Percentiles rank a stretch among this genome's conserved stretches.
Evolutionary conservation across 1,284 basidiomycete species (phyloP).

Genomic region (Rhodotorula mucilaginosa): DNA sequence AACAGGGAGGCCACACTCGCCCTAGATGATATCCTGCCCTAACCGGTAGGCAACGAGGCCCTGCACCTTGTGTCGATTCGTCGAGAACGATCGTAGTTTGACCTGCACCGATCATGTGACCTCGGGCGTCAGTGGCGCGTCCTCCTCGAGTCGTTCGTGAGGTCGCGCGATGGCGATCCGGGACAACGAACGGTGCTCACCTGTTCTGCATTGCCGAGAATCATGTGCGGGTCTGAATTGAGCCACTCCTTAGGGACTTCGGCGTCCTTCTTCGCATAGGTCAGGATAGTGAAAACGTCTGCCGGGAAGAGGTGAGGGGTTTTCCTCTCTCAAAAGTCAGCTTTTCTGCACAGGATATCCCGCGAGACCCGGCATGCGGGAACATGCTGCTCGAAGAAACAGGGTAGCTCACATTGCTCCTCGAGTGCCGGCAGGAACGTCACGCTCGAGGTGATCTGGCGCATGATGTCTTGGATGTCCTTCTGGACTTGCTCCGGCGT

Average conservation of each 20-base stretch:
- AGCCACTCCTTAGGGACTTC: constrained; percentile 90
- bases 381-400: neutral
- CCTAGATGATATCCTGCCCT: constrained; percentile 44
- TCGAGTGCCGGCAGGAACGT: constrained; percentile 94
- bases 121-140: no score
- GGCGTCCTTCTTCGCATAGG: constrained; percentile 78
- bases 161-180: constrained; percentile 2
- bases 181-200: constrained; percentile 56
- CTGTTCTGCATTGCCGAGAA: constrained; percentile 94
- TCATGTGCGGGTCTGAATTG: constrained; percentile 90
- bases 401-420: constrained; percentile 72
- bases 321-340: neutral
- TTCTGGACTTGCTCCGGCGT: constrained; percentile 89
- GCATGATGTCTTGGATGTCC: constrained; percentile 95
- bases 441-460: constrained; percentile 95
- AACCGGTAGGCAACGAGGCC: constrained; percentile 51
- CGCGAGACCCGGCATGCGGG: neutral
- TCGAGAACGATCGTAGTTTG: constrained; percentile 51
- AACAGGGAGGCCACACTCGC: neutral
- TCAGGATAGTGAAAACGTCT: constrained; percentile 82
- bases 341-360: neutral
- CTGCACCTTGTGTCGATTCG: constrained; percentile 51
- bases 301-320: neutral
- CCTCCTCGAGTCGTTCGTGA: no score
- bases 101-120: constrained; percentile 43